Percentiles rank a stretch among this genome's conserved stretches.
Evolutionary conservation across 345 rosid genomes (phyloP).

Genomic region (Clarkia xantiana): DNA sequence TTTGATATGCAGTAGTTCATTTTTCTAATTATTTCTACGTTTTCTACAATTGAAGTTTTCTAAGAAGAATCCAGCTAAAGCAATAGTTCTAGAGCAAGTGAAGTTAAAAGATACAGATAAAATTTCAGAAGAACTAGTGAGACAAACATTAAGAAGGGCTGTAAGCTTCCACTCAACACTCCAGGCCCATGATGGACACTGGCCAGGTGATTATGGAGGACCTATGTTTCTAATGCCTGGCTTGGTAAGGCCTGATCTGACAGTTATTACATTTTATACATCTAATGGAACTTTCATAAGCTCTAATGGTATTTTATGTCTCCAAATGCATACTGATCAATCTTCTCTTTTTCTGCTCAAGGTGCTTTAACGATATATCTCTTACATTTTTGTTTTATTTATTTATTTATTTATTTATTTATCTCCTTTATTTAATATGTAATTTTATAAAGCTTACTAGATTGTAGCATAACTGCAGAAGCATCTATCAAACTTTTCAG

Average conservation of each 20-base stretch:
- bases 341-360: no score
- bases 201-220: conserved; percentile 99
- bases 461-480: no score
- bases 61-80: conserved; percentile 32
- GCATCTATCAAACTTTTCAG: no score
- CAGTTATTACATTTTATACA: not conserved
- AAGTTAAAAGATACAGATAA: conserved; percentile 42
- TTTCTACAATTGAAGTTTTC: conserved; percentile 34
- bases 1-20: not conserved
- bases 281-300: conserved; percentile 1
- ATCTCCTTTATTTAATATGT: no score
- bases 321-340: no score
- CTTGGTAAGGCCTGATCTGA: conserved; percentile 32
- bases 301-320: no score
- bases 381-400: no score
- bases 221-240: conserved; percentile 98
- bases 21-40: conserved; percentile 2
- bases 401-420: no score
- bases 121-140: conserved; percentile 49
- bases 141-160: conserved; percentile 48
- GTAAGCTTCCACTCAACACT: conserved; percentile 54
- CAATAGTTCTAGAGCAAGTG: conserved; percentile 31
- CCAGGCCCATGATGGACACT: conserved; percentile 87
- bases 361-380: no score
- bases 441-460: no score